Percentiles rank a stretch among this genome's conserved stretches.
These are phyloP conservation scores for Xylaria sp. DNA, from an alignment of 495 filamentous ascomycete genomes.

Conservation along the genomic window DNA sequence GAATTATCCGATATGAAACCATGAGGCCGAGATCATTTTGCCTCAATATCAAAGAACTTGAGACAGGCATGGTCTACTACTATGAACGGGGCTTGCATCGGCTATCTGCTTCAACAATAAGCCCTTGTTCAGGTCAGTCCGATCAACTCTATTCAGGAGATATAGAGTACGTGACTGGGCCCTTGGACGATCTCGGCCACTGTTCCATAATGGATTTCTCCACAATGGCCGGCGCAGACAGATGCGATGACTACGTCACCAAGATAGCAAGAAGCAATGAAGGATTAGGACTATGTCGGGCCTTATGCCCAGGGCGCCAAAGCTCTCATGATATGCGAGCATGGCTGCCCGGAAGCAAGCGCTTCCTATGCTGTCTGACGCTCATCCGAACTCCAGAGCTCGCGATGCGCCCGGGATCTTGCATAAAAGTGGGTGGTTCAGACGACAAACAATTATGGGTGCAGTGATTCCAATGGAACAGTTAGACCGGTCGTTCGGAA, in stretches of 20 bases:
- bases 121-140: constrained; percentile 19
- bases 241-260: not conserved
- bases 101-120: constrained; percentile 9
- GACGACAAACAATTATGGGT: constrained; percentile 26
- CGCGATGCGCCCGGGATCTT: constrained; percentile 30
- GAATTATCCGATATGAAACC: constrained; percentile 28
- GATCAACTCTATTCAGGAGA: constrained; percentile 13
- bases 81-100: constrained; percentile 15
- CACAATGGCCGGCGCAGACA: not conserved
- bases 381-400: constrained; percentile 25
- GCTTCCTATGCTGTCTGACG: constrained; percentile 23
- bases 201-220: constrained; percentile 2
- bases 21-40: constrained; percentile 24
- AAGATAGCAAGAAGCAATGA: constrained; percentile 1
- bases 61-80: constrained; percentile 20
- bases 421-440: constrained; percentile 20
- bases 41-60: constrained; percentile 23
- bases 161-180: constrained; percentile 11
- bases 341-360: constrained; percentile 18
- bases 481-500: constrained; percentile 38
- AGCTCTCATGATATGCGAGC: constrained; percentile 10
- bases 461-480: constrained; percentile 32
- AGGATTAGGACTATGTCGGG: not conserved
- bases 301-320: constrained; percentile 9
- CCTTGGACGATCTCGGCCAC: constrained; percentile 13